A percentile compares a stretch with the other conserved stretches of the same genome.
These are phyloP conservation scores for Pleurotus citrinopileatus DNA, from an alignment of 768 basidiomycete genomes.

Conservation along the genomic window DNA sequence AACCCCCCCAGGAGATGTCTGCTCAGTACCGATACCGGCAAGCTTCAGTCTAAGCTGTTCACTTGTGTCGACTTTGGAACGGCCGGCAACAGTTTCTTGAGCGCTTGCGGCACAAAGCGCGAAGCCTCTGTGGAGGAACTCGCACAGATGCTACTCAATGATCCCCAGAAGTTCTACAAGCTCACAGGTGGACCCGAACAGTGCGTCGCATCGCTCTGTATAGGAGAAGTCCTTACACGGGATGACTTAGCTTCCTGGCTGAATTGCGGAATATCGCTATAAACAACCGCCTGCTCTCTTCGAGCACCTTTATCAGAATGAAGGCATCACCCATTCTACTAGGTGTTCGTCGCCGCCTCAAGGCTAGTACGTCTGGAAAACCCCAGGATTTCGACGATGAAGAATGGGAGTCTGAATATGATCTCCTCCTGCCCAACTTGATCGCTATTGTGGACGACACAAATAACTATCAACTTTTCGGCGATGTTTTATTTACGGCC, in stretches of 20 bases:
- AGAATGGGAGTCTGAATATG: constrained; percentile 70
- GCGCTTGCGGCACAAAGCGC: constrained; percentile 81
- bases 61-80: constrained; percentile 87
- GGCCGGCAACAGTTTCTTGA: constrained; percentile 79
- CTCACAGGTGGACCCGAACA: constrained; percentile 66
- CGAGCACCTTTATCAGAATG: constrained; percentile 59
- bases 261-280: constrained; percentile 88
- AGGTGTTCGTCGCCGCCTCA: constrained; percentile 60
- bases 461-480: constrained; percentile 76
- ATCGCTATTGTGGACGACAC: constrained; percentile 88
- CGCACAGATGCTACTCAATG: constrained; percentile 60
- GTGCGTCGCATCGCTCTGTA: constrained; percentile 45
- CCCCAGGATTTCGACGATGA: constrained; percentile 60
- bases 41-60: constrained; percentile 80
- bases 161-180: constrained; percentile 71
- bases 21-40: constrained; percentile 66
- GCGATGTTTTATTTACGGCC: constrained; percentile 69
- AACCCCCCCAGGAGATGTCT: constrained; percentile 37
- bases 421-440: constrained; percentile 64
- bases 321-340: constrained; percentile 69
- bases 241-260: constrained; percentile 69
- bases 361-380: constrained; percentile 20
- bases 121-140: constrained; percentile 82
- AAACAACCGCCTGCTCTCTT: constrained; percentile 57
- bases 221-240: too few species aligned